Conservation (phyloP, 441 rosid species). For the Brassica balearica region DNA sequence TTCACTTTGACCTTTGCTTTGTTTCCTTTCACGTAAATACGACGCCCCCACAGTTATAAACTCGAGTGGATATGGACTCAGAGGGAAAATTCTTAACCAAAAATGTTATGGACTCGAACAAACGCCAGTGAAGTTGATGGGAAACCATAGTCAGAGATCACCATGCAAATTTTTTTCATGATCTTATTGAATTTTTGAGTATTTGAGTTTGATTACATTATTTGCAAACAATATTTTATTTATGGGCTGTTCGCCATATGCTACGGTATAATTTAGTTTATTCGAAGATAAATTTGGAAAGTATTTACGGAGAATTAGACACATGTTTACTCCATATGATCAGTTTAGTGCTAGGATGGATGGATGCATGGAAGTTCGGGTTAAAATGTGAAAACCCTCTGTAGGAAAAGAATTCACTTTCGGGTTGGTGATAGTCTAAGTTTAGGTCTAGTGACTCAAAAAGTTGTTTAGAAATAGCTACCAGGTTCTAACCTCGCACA, state of each 20-base stretch:
- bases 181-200: not conserved
- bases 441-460: not conserved
- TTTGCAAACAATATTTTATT: not conserved
- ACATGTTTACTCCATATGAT: not conserved
- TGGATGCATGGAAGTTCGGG: not conserved
- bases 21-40: constrained; percentile 18
- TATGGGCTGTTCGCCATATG: not conserved
- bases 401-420: too few species aligned
- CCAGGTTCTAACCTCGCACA: not conserved
- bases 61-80: constrained; percentile 7
- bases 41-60: not conserved
- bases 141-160: not conserved
- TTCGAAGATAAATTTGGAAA: not conserved
- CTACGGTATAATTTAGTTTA: not conserved
- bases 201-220: not conserved
- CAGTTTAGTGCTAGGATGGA: not conserved
- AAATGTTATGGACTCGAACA: not conserved
- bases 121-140: not conserved
- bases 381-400: not conserved
- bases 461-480: not conserved
- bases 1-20: constrained; percentile 38
- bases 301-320: not conserved
- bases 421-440: not conserved
- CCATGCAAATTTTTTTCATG: not conserved
- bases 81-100: not conserved